Evolutionary conservation across 371 early-diverging fungal genomes (phyloP), one percentile per base, ranked within the genome.

Genomic region (Mucor mucedo): DNA sequence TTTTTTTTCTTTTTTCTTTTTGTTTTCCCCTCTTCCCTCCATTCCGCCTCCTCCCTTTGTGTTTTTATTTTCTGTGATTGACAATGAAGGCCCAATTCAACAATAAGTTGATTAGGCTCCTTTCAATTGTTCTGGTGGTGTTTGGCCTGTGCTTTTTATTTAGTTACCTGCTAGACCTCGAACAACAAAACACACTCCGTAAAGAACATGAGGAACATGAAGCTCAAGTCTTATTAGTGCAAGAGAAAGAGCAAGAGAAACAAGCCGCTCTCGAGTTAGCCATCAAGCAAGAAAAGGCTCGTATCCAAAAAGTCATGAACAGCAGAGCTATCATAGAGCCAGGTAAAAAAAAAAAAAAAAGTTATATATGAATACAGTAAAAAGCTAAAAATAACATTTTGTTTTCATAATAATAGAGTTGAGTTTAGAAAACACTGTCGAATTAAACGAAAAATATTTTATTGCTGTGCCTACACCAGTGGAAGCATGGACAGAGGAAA

Each of bases 271-370:
- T 13, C 11, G 30, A 49, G 28, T 9, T 49, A 28, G 30, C 7
- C 4, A 3, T 16, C 8, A 52, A 70, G 52, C 47, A 47, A 55
- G 66, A 70, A 52, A 53, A 48, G 8, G 13, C 66, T 10, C 55
- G 70, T 7, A 7, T 42, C 9, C 30, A 62, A 44, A 53, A 42
- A 30, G 54, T 70, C 13, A 21, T 58, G 32, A 54, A 60, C 5
- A 66, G 47, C 50, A 62, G 70, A 66, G 58, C 63, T 9, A 52
- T 70, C n/a, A 41, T 52, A 28, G 70, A 70, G 28, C 70, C 70
- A 58, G 54, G 70, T 69, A 65, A 47, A 33, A 48, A 5, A 16
- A 30, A 40, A 33, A 5, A 48, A 8, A 29, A 40, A 6, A 27
- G 44, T 29, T 11, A 13, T 52, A n/a, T 40, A 21, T 21, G 21